phyloP scores from a whole-genome alignment of 106 monocot genomes.

The Allium cepa region DNA sequence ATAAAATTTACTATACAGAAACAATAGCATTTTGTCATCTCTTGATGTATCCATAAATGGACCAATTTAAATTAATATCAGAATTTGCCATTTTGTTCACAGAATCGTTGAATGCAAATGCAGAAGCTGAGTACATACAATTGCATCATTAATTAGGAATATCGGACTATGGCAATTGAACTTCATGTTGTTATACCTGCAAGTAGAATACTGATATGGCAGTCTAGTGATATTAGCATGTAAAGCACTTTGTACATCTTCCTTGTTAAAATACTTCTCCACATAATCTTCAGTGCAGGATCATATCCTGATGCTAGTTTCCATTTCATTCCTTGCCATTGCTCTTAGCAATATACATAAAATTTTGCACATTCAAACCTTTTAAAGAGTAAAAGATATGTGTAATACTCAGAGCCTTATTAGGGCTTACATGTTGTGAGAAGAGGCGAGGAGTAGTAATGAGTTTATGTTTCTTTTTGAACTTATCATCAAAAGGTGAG shows the following conservation, averaged over 20 bases:
- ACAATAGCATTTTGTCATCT: too few relatives aligned
- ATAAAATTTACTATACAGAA: too few relatives aligned
- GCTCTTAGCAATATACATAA: constrained; percentile 8
- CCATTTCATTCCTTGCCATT: constrained; percentile 27
- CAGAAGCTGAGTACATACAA: neutral
- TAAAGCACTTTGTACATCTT: constrained; percentile 62
- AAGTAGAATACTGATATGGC: constrained; percentile 55
- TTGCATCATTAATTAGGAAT: too few relatives aligned
- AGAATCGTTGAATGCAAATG: neutral
- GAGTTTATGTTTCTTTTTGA: too few relatives aligned
- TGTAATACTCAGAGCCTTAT: neutral
- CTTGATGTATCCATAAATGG: neutral
- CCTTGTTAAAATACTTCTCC: constrained; percentile 60
- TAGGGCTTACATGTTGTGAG: constrained; percentile 40
- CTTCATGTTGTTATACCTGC: constrained; percentile 40
- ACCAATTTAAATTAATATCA: constrained; percentile 1
- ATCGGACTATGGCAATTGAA: too few relatives aligned
- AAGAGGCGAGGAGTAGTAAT: constrained; percentile 36
- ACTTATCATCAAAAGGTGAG: constrained; percentile 13
- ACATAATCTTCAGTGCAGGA: constrained; percentile 81
- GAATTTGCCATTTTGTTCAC: neutral
- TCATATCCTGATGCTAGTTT: constrained; percentile 55
- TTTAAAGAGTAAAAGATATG: neutral
- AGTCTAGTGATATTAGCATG: constrained; percentile 74
- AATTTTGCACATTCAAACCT: neutral